Evolutionary conservation across 2,329 filamentous ascomycete genomes (phyloP), one percentile per base, ranked within the genome.

Genomic region (Talaromyces sp.): DNA sequence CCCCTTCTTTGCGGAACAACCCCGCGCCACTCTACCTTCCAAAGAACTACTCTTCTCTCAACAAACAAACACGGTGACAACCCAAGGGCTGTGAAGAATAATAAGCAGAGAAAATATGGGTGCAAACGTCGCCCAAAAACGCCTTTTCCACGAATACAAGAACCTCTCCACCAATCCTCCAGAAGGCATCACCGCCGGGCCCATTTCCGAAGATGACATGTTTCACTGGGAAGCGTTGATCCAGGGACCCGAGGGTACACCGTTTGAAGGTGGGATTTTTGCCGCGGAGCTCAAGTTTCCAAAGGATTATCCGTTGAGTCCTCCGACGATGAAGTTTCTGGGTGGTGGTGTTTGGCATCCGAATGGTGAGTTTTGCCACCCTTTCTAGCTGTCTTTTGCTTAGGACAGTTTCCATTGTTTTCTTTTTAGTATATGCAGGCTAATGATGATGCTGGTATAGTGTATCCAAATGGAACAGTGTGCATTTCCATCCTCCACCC

Each of bases 401-500:
- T 54, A 8, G 21, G 11, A 32, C 19, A 35, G 17, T 48, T 29
- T 56, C 10, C 26, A n/a, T 48, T 12, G 1, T 56, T 46, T 12
- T 56, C 21, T 19, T 31, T 9, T 38, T 35, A 7, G 5, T 26
- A 26, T 12, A 52, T 6, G 21, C 3, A 53, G n/a, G n/a, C 32
- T 29, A 19, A 58, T 54, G 1, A n/a, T 58, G 19, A 27, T 54
- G 31, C 35, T 53, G 50, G 24, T 21, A 46, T 65, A 96, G 92
- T 97, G 57, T 97, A 97, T 74, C 85, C 89, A 17, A 93, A 89
- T 73, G 93, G 93, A 65, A 85, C 93, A 19, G 94, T 97, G 68
- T 97, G 93, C 80, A 97, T 97, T 71, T 96, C 91, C n/a, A 97
- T 97, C 79, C 87, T 97, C 2, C 93, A 97, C 76, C 89, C 93